Evolutionary conservation across 2,329 filamentous ascomycete genomes (phyloP), one percentile per base, ranked within the genome.

Genomic region (Alternaria postmessia): DNA sequence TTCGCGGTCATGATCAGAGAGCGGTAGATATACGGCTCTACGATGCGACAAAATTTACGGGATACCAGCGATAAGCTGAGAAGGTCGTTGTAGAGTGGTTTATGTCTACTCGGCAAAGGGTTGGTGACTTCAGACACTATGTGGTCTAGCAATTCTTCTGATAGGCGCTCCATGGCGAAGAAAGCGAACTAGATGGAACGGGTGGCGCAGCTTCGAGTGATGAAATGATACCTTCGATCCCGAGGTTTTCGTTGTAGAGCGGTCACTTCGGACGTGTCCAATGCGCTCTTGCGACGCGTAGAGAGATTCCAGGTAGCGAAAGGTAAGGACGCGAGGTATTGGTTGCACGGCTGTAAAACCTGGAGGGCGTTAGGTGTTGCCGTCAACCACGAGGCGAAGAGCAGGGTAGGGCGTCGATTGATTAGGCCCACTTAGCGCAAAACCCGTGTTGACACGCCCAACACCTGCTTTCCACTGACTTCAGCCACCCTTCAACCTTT

Each of bases 81-180:
- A 16, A 63, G 54, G 47, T 54, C 42, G 22, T 34, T 7, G 38
- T 58, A 58, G 36, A 16, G 3, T 34, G 9, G 12, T 20, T 14
- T n/a, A 36, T 47, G 52, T 16, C 56, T 47, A 34, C 38, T 41
- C 22, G 56, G 47, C 32, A 59, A 46, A 43, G 60, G 51, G 5
- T 28, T 49, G n/a, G 18, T 20, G 22, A 54, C 46, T 9, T 61
- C 49, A 7, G 24, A 49, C 14, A 63, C 55, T 24, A 63, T 54
- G 14, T 63, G 51, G 24, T 61, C 61, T 20, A 63, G 46, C 32
- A 63, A 24, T 44, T 63, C 61, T 43, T 63, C 58, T 12, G 58
- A 52, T 18, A 61, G 58, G 24, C 9, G 51, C 24, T 63, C 54
- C 61, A 63, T 63, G 32, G 39, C 9, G 38, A 48, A 12, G 32